Evolutionary conservation across 1,284 basidiomycete species (phyloP), one percentile per base, ranked within the genome.

Genomic region (Rhodotorula mucilaginosa): DNA sequence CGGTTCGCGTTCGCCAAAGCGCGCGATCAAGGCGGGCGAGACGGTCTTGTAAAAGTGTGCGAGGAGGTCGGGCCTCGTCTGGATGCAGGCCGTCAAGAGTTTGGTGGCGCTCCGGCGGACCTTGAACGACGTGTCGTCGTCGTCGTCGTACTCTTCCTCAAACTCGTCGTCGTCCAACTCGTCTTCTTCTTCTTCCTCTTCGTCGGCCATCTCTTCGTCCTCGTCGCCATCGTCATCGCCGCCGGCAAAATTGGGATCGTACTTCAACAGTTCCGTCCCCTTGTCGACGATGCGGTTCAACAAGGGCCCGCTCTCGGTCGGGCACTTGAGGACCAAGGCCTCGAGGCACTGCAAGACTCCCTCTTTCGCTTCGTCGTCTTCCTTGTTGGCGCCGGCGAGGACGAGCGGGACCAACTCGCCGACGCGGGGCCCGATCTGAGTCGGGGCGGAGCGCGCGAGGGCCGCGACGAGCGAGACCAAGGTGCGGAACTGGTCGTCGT

Each of bases 81-180:
- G 87, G 74, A 98, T 89, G 61, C 97, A 85, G 2, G 91, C 90
- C 19, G 88, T 84, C 19, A 99, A 85, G 2, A 98, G 84, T 80
- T 97, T 97, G 34, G 93, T 93, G 7, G 97, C 90, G 6, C 92
- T 90, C 65, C 96, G 88, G 71, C 97, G 89, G 72, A 97, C 93
- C 83, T 97, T 98, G 87, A 97, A 99, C 0, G 95, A 97, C n/a
- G 92, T 90, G 80, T 99, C 97, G 80, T 99, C 97, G 76, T 99
- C 96, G 78, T 99, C 96, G 12, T 93, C 93, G 80, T 97, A 97
- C 87, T 90, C 88, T 76, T 92, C 91, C 26, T 88, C 86, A 65
- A 89, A 90, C 46, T 86, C 89, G 51, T 88, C 89, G 2, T 92
- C 92, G 19, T 39, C 62, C 23, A 83, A 82, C 39, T 82, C 81